Percentiles rank a stretch among this genome's conserved stretches.
These are phyloP conservation scores for Eucommia ulmoides DNA, from an alignment of 257 asterid genomes.

Conservation along the genomic window DNA sequence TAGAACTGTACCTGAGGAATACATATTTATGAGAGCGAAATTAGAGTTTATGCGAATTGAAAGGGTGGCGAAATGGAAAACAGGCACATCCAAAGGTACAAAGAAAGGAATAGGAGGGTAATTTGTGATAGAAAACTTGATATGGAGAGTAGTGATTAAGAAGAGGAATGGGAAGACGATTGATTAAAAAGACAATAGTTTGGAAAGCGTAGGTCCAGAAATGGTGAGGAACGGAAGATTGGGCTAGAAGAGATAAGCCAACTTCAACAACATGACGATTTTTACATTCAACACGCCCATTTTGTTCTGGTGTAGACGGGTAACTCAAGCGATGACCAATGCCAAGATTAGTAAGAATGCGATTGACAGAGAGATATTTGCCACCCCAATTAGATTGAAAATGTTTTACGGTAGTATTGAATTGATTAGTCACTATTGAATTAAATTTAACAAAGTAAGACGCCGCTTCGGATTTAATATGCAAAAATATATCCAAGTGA, in stretches of 20 bases:
- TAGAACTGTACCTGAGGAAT: too few species aligned
- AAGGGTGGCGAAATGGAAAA: too few species aligned
- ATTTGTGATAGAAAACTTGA: background rate
- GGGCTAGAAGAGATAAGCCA: background rate
- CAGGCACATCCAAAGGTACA: conserved; percentile 8
- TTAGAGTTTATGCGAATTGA: too few species aligned
- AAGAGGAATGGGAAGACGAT: background rate
- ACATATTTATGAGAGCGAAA: too few species aligned
- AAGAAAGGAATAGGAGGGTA: conserved; percentile 6
- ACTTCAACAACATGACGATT: conserved; percentile 5
- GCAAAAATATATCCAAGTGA: background rate
- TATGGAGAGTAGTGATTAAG: conserved; percentile 1
- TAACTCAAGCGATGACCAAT: background rate
- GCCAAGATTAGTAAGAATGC: background rate
- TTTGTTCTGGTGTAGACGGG: conserved; percentile 1
- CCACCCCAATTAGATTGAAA: background rate
- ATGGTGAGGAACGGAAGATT: background rate
- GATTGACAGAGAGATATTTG: background rate
- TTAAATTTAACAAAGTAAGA: too few species aligned
- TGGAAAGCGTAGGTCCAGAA: conserved; percentile 7
- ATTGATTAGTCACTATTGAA: background rate
- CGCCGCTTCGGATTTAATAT: background rate
- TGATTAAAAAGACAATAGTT: background rate
- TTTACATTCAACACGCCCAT: conserved; percentile 5
- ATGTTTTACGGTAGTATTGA: too few species aligned